A percentile compares a stretch with the other conserved stretches of the same genome.
These are phyloP conservation scores for Spiraea crenata DNA, from an alignment of 331 rosid species.

Conservation along the genomic window DNA sequence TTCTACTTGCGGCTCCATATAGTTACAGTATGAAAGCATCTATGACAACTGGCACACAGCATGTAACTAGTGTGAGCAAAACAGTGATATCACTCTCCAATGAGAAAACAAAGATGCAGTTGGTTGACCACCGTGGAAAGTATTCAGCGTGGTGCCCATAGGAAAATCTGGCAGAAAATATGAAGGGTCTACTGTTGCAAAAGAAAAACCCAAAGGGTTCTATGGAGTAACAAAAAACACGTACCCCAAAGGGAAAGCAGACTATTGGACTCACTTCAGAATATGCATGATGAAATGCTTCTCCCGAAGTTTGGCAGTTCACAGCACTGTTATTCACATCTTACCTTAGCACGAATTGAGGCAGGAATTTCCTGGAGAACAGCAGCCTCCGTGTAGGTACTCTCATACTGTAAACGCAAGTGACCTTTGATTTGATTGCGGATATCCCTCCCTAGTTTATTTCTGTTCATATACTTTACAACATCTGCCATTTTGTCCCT, in stretches of 20 bases:
- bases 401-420: conserved; percentile 83
- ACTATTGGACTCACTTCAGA: background rate
- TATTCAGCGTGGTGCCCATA: no score
- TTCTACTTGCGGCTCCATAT: no score
- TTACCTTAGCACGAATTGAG: conserved; percentile 87
- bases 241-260: background rate
- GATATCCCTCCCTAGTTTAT: conserved; percentile 72
- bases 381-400: conserved; percentile 86
- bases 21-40: no score
- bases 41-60: no score
- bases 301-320: background rate
- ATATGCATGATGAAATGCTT: background rate
- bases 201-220: no score
- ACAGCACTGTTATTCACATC: conserved; percentile 9
- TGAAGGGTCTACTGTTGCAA: no score
- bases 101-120: background rate
- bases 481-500: conserved; percentile 95
- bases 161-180: no score
- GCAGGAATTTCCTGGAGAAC: conserved; percentile 82
- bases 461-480: conserved; percentile 87
- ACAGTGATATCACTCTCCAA: no score
- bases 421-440: conserved; percentile 95
- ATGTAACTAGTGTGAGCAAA: no score
- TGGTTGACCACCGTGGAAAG: no score
- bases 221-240: no score